phyloP scores from a whole-genome alignment of 257 asterid genomes.

The Cynanchum wilfordii region DNA sequence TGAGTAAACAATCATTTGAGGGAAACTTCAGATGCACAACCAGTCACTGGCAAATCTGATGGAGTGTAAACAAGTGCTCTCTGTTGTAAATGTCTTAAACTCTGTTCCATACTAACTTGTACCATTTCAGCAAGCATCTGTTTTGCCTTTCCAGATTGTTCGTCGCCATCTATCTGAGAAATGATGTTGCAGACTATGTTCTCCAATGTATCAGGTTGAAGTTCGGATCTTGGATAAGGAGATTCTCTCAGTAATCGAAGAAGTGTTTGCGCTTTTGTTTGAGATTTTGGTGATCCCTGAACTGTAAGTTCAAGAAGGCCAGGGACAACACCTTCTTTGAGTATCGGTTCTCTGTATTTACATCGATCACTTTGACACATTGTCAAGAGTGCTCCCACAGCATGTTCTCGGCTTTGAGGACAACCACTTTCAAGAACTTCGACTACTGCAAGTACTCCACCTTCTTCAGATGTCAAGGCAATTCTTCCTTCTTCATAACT shows the following conservation, averaged over 20 bases:
- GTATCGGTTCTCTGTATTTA: conserved; percentile 74
- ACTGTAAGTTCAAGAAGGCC: conserved; percentile 96
- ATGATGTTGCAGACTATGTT: conserved; percentile 66
- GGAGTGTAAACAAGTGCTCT: conserved; percentile 70
- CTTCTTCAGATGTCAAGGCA: conserved; percentile 65
- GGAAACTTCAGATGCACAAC: conserved; percentile 50
- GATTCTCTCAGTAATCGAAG: conserved; percentile 63
- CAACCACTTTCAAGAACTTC: conserved; percentile 83
- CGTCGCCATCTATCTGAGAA: conserved; percentile 74
- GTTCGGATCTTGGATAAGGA: conserved; percentile 78
- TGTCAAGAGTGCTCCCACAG: conserved; percentile 72
- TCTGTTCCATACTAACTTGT: conserved; percentile 96
- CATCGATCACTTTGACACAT: conserved; percentile 75
- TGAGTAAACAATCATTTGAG: conserved; percentile 28
- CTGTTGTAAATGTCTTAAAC: conserved; percentile 73
- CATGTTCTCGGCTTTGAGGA: conserved; percentile 77
- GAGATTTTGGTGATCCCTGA: conserved; percentile 73
- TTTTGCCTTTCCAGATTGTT: conserved; percentile 73
- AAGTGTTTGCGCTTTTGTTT: conserved; percentile 64
- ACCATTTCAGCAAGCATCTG: conserved; percentile 96
- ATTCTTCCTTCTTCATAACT: conserved; percentile 71
- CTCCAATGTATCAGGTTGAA: conserved; percentile 66
- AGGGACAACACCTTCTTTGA: conserved; percentile 87
- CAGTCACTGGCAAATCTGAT: conserved; percentile 46
- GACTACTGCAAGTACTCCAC: conserved; percentile 87